Conservation (phyloP, 2,329 filamentous ascomycete species). For the Chalara sp. region DNA sequence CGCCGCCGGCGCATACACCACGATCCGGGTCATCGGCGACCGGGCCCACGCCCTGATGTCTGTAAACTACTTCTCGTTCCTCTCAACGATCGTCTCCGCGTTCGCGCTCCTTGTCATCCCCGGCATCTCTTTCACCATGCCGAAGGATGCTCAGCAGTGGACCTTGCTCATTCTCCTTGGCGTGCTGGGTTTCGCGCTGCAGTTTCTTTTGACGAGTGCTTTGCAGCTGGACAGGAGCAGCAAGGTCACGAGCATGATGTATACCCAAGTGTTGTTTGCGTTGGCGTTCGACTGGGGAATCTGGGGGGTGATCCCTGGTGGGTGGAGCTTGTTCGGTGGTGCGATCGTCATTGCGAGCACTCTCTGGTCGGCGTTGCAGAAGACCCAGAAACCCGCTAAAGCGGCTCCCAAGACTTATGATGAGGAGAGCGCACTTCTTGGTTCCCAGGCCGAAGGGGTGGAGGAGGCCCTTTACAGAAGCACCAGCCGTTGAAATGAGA, state of each 20-base stretch:
- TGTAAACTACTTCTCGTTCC: conserved; percentile 75
- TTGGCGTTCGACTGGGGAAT: conserved; percentile 24
- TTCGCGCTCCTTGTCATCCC: conserved; percentile 39
- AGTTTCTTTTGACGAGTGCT: conserved; percentile 78
- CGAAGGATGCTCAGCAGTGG: conserved; percentile 44
- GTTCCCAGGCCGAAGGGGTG: conserved; percentile 8
- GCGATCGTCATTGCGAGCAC: conserved; percentile 24
- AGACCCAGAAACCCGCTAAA: conserved; percentile 4
- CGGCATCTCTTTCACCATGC: conserved; percentile 37
- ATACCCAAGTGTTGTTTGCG: conserved; percentile 65
- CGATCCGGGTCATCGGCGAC: conserved; percentile 72
- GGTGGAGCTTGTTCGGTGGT: conserved; percentile 23
- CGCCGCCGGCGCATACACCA: conserved; percentile 65
- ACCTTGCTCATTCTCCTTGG: conserved; percentile 62
- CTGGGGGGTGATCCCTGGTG: conserved; percentile 23
- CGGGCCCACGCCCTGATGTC: conserved; percentile 77
- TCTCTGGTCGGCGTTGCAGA: conserved; percentile 24
- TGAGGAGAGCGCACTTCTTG: conserved; percentile 24
- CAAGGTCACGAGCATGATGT: conserved; percentile 54
- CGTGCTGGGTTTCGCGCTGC: conserved; percentile 71
- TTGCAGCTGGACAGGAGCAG: conserved; percentile 38
- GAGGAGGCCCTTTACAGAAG: conserved; percentile 4
- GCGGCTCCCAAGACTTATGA: conserved; percentile 8
- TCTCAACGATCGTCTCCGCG: conserved; percentile 61
- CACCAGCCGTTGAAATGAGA: no score